Percentiles rank a stretch among this genome's conserved stretches.
phyloP scores from a whole-genome alignment of 306 rosid species.

The Amphicarpaea edgeworthii region DNA sequence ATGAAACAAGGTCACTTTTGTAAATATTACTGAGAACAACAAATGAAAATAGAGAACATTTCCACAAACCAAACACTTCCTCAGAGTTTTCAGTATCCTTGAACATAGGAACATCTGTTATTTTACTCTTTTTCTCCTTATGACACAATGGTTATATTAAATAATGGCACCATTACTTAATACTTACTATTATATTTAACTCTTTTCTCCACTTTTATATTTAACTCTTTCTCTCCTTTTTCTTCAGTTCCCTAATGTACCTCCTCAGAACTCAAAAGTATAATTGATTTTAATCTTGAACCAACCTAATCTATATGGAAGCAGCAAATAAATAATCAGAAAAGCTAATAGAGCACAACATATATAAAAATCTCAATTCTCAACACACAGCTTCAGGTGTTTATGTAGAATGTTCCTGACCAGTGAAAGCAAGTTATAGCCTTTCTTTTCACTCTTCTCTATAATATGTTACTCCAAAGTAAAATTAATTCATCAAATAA shows the following conservation, averaged over 20 bases:
- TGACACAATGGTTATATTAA: too few relatives aligned
- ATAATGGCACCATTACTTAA: too few relatives aligned
- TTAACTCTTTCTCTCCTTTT: too few relatives aligned
- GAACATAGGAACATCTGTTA: not conserved
- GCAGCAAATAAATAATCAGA: conserved; percentile 8
- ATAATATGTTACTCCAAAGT: not conserved
- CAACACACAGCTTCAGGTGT: conserved; percentile 17
- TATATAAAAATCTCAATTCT: not conserved
- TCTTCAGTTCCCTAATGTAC: too few relatives aligned
- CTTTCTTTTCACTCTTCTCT: not conserved
- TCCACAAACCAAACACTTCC: not conserved
- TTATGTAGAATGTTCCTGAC: conserved; percentile 8
- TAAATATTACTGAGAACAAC: not conserved
- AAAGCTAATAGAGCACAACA: not conserved
- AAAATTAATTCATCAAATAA: conserved; percentile 16
- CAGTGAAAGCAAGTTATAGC: conserved; percentile 11
- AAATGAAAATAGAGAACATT: not conserved
- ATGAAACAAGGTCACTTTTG: not conserved
- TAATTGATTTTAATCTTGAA: not conserved
- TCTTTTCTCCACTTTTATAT: too few relatives aligned
- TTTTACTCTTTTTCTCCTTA: not conserved
- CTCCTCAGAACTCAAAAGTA: not conserved
- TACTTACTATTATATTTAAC: too few relatives aligned
- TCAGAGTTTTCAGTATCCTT: not conserved
- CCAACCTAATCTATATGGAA: conserved; percentile 6